Evolutionary conservation across 768 basidiomycete species (phyloP), one percentile per base, ranked within the genome.

Genomic region (Jaapia argillacea): DNA sequence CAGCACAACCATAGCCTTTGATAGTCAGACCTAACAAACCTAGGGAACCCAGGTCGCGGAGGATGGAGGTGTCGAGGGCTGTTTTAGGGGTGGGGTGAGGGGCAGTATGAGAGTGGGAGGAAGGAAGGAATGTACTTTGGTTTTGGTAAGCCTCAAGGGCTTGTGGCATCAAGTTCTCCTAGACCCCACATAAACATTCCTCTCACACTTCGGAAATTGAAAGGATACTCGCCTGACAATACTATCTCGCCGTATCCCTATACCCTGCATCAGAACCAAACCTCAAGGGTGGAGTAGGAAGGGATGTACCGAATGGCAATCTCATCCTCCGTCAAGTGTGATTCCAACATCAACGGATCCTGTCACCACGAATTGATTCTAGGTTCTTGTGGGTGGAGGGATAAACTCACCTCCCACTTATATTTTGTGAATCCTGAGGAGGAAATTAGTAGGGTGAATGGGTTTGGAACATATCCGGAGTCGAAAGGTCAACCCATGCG

Each of bases 21-120:
- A 97, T 97, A 0, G 93, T 98, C 2, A 92, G 81, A n/a, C n/a
- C n/a, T n/a, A n/a, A n/a, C n/a, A n/a, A n/a, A 0, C 94, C 94
- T 1, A 98, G 70, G 12, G 97, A 65, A 2, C 94, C 94, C 3
- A 97, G 68, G 40, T 90, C 79, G 4, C n/a, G n/a, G n/a, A n/a
- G n/a, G n/a, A n/a, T n/a, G n/a, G n/a, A n/a, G n/a, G n/a, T n/a
- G n/a, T n/a, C 70, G 65, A 46, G 70, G 71, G 61, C 92, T 72
- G 61, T 89, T 93, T 55, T 20, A 18, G 13, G 20, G 4, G n/a
- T 1, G 31, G 37, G 43, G 18, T 28, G 39, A 43, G 18, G 27
- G 6, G 6, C 27, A 45, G 21, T 36, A 37, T 33, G 5, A 37
- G 13, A 4, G 31, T 24, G 18, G 6, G 24, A 20, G 38, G 12